Evolutionary conservation across 495 filamentous ascomycete species (phyloP), one percentile per base, ranked within the genome.

Genomic region (Astrothelium macrocarpum): DNA sequence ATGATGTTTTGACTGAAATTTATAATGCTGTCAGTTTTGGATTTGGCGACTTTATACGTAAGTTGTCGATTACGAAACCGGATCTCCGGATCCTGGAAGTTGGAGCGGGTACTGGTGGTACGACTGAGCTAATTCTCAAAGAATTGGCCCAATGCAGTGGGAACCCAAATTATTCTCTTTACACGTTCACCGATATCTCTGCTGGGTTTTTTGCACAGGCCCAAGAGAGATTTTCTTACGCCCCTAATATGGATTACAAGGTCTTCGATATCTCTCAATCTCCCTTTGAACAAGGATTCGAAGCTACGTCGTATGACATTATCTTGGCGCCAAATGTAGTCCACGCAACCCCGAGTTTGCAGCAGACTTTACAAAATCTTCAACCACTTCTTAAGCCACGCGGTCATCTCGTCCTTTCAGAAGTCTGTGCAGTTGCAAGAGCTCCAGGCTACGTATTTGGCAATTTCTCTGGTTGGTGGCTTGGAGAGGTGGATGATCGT

Each of bases 11-110:
- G 1, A 61, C 67, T 1, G 65, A 70, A 32, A 63, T 78, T 16
- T 77, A 78, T 66, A 66, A 72, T 62, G 60, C 49, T 42, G 60
- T 64, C 11, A 66, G 64, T n/a, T 72, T 72, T 43, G 70, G 62
- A 53, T 68, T 66, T 25, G 56, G 66, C 64, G 61, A 68, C 18
- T 71, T 69, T 11, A 63, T 74, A 20, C 65, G 65, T 25, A 28
- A 69, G 58, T 59, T 75, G 2, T 63, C 67, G 11, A 65, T 71
- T 63, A 62, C 68, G 16, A 71, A 69, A 0, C 73, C 74, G 0
- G 68, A 66, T 36, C 62, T 78, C 49, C 69, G 72, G 12, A 62
- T 71, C 7, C 67, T 71, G 3, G 67, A 71, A 39, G n/a, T n/a
- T n/a, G n/a, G n/a, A n/a, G n/a, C n/a, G n/a, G n/a, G n/a, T n/a